Percentiles rank a stretch among this genome's conserved stretches.
Conservation (phyloP, 306 rosid species). For the Boehmeria nivea region DNA sequence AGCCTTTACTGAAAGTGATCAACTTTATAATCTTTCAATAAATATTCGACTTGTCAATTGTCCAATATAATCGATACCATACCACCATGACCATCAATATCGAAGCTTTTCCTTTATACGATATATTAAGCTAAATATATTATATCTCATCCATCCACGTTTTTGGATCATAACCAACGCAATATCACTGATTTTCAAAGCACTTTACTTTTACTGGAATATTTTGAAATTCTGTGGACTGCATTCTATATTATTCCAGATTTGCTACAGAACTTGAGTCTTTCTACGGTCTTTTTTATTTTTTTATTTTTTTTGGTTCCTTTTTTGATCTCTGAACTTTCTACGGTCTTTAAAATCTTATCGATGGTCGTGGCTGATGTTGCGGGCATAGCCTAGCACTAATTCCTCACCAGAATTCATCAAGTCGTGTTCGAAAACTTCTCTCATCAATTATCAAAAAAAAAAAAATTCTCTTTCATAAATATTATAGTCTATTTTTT, state of each 20-base stretch:
- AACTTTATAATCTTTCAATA: neutral
- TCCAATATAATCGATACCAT: neutral
- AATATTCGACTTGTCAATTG: conserved; percentile 7
- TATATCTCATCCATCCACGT: conserved; percentile 2
- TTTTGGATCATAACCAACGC: neutral
- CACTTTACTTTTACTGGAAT: neutral
- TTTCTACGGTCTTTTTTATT: neutral
- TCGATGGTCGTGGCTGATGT: no score
- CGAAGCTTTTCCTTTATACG: neutral
- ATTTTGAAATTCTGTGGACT: neutral
- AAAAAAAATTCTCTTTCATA: no score
- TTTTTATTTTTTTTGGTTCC: neutral
- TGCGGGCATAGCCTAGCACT: no score
- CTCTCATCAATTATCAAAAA: no score
- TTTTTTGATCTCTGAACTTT: no score
- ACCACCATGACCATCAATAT: neutral
- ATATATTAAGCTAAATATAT: neutral
- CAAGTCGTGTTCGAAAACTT: no score
- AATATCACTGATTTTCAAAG: neutral
- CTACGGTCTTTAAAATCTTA: no score
- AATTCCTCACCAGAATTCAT: no score
- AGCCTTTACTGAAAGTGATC: conserved; percentile 1
- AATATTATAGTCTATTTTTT: no score
- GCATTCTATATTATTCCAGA: neutral
- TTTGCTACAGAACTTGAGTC: neutral